These are phyloP conservation scores for Penicillium sumatraense DNA, from an alignment of 2,329 filamentous ascomycete genomes.

Conservation along the genomic window DNA sequence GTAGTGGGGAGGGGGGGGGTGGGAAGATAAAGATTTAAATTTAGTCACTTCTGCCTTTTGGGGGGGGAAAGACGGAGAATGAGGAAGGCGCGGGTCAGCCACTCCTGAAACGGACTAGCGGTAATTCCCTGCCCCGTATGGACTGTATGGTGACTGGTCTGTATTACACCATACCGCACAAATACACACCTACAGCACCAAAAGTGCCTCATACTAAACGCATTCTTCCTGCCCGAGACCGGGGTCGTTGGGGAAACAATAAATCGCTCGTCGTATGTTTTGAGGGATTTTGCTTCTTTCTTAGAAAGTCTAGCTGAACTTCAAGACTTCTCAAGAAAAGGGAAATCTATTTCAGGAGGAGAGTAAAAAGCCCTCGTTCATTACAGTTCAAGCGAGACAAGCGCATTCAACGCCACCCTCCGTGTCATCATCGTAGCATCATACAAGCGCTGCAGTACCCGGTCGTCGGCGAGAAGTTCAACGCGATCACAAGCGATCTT, in stretches of 20 bases:
- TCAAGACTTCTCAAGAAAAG: not conserved
- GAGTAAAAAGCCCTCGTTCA: not conserved
- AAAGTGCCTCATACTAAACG: conserved; percentile 17
- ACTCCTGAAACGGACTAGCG: conserved; percentile 13
- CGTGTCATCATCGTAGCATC: conserved; percentile 32
- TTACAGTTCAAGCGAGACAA: conserved; percentile 13
- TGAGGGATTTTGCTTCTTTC: conserved; percentile 8
- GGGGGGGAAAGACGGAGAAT: conserved; percentile 3
- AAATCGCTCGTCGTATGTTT: conserved; percentile 21
- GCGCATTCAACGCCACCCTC: conserved; percentile 25
- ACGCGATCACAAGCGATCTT: conserved; percentile 10
- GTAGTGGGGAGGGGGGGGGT: conserved; percentile 30
- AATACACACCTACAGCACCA: not conserved
- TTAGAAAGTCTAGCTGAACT: no score
- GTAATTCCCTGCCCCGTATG: not conserved
- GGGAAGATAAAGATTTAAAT: conserved; percentile 34
- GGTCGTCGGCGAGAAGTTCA: conserved; percentile 23
- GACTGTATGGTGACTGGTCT: not conserved
- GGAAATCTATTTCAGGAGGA: not conserved
- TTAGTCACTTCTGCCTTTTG: conserved; percentile 24
- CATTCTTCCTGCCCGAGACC: conserved; percentile 23
- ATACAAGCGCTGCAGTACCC: conserved; percentile 18
- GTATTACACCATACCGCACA: conserved; percentile 1
- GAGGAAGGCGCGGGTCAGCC: conserved; percentile 21
- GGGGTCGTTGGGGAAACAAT: conserved; percentile 31